Evolutionary conservation across 169 alveolate species (phyloP).

Genomic region (Plasmodium reichenowi): DNA sequence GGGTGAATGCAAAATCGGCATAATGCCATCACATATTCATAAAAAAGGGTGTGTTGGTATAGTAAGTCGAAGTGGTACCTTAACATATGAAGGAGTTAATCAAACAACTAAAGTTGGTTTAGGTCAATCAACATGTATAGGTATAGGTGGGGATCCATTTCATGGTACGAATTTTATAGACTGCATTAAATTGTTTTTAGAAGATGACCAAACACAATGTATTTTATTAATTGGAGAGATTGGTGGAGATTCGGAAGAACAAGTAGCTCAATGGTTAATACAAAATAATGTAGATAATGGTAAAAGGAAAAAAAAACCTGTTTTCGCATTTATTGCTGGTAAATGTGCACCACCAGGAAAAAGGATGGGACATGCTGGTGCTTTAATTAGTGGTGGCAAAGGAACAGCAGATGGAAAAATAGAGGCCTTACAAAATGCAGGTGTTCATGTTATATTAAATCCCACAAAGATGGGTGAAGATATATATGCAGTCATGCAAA

Average conservation of each 20-base stretch:
- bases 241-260: constrained; percentile 99
- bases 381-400: constrained; percentile 97
- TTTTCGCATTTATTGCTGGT: constrained; percentile 98
- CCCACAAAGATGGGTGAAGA: constrained; percentile 93
- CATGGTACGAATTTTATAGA: constrained; percentile 98
- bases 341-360: constrained; percentile 98
- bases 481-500: constrained; percentile 88
- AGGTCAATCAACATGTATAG: constrained; percentile 98
- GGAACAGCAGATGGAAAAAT: constrained; percentile 97
- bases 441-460: constrained; percentile 91
- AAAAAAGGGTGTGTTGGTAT: constrained; percentile 89
- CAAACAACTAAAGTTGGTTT: constrained; percentile 97
- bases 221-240: constrained; percentile 97
- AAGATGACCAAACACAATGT: constrained; percentile 96
- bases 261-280: constrained; percentile 96
- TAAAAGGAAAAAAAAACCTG: constrained; percentile 91
- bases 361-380: constrained; percentile 99
- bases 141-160: constrained; percentile 99
- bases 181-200: constrained; percentile 93
- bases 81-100: constrained; percentile 98
- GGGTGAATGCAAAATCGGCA: constrained; percentile 98
- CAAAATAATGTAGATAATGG: constrained; percentile 59
- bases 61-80: constrained; percentile 95
- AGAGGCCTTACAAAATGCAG: constrained; percentile 92
- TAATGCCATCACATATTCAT: constrained; percentile 98